A percentile compares a stretch with the other conserved stretches of the same genome.
phyloP scores from a whole-genome alignment of 768 basidiomycete genomes.

The Phylloporus arenicola region DNA sequence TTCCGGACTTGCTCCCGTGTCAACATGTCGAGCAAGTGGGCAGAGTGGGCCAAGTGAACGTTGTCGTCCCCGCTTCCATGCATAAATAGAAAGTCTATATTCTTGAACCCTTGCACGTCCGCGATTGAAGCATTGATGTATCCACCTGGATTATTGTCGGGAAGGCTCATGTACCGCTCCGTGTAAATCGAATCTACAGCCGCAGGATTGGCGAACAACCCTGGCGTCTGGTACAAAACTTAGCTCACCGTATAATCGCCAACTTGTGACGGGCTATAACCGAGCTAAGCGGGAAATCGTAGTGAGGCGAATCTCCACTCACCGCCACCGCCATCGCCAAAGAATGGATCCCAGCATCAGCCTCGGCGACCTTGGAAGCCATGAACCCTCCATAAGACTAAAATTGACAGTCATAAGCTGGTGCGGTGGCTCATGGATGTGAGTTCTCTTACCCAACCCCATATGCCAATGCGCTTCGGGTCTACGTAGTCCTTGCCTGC shows the following conservation, averaged over 20 bases:
- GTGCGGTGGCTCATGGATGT: neutral
- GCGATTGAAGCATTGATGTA: slow-evolving; percentile 87
- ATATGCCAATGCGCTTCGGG: slow-evolving; percentile 82
- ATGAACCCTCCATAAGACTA: slow-evolving; percentile 97
- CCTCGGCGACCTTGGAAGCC: slow-evolving; percentile 89
- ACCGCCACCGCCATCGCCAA: slow-evolving; percentile 90
- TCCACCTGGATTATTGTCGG: slow-evolving; percentile 72
- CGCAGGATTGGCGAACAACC: neutral
- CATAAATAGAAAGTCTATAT: slow-evolving; percentile 76
- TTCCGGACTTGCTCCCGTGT: slow-evolving; percentile 67
- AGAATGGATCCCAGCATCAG: slow-evolving; percentile 82
- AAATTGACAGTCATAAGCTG: neutral
- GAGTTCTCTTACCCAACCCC: slow-evolving; percentile 82
- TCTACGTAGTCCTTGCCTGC: slow-evolving; percentile 87
- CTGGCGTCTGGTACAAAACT: neutral
- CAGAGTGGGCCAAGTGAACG: slow-evolving; percentile 90
- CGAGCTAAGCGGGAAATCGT: slow-evolving; percentile 7
- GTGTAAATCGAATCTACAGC: slow-evolving; percentile 87
- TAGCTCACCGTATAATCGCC: slow-evolving; percentile 68
- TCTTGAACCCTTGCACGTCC: slow-evolving; percentile 80
- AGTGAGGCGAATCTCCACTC: slow-evolving; percentile 26
- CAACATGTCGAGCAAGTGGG: slow-evolving; percentile 89
- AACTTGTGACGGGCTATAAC: slow-evolving; percentile 77
- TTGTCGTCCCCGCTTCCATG: slow-evolving; percentile 97
- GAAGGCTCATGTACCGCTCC: slow-evolving; percentile 93